Conservation (phyloP, 148 eudicot species). For the Polygonum maritimum region DNA sequence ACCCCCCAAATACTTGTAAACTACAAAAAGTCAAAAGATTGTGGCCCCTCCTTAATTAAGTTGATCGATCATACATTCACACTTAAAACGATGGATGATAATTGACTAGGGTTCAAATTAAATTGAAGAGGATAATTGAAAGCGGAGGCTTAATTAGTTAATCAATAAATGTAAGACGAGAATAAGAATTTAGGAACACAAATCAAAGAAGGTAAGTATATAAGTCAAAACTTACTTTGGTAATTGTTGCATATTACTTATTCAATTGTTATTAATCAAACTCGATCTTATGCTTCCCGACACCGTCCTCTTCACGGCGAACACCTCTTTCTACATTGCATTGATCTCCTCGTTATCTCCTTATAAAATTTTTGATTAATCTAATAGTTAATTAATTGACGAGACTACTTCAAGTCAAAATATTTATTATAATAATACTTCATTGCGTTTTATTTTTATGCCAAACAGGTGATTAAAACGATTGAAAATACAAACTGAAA, state of each 20-base stretch:
- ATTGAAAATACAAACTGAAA: neutral
- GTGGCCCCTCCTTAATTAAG: no score
- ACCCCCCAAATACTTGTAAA: no score
- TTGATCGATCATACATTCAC: no score
- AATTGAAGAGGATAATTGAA: neutral
- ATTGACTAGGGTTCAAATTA: neutral
- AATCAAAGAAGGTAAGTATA: neutral
- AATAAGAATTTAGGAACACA: constrained; percentile 6
- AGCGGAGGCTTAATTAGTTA: neutral
- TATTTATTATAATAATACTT: neutral
- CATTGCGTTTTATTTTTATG: neutral
- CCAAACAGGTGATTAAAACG: neutral
- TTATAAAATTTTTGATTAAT: neutral
- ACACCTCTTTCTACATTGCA: neutral
- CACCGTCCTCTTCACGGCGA: constrained; percentile 8
- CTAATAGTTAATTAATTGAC: neutral
- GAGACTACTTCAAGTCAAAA: neutral
- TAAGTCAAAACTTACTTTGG: constrained; percentile 9
- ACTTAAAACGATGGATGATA: neutral
- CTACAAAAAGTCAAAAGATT: no score
- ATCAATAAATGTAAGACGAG: neutral
- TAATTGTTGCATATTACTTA: neutral
- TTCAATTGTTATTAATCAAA: neutral
- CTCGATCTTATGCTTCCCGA: neutral
- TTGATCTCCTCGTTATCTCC: neutral